Percentiles rank a stretch among this genome's conserved stretches.
phyloP scores from a whole-genome alignment of 257 asterid genomes.

The Plantago elongata region DNA sequence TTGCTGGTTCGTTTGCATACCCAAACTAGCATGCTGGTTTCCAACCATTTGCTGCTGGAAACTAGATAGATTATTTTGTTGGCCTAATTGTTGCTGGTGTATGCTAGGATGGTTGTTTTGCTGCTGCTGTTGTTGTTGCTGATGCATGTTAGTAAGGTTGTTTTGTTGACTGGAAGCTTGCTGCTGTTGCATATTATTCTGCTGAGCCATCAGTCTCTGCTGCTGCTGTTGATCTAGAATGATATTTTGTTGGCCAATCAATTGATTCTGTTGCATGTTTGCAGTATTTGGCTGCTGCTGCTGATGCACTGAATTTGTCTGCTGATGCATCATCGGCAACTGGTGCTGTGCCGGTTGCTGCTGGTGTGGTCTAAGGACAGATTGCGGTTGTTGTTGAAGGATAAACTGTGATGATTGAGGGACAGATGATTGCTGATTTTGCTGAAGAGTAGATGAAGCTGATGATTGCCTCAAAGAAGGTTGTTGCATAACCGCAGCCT shows the following conservation, averaged over 20 bases:
- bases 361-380: slow-evolving; percentile 79
- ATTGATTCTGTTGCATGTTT: slow-evolving; percentile 72
- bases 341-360: slow-evolving; percentile 49
- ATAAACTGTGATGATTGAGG: slow-evolving; percentile 71
- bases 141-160: slow-evolving; percentile 52
- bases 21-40: slow-evolving; percentile 58
- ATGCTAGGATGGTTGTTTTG: slow-evolving; percentile 67
- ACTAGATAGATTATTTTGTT: slow-evolving; percentile 64
- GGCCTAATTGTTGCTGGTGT: slow-evolving; percentile 72
- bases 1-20: slow-evolving; percentile 63
- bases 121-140: slow-evolving; percentile 78
- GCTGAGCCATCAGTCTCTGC: slow-evolving; percentile 84
- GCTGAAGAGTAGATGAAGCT: slow-evolving; percentile 59
- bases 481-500: slow-evolving; percentile 74
- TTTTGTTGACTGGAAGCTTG: slow-evolving; percentile 17
- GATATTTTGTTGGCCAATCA: slow-evolving; percentile 61
- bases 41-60: slow-evolving; percentile 84
- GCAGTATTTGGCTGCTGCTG: slow-evolving; percentile 61
- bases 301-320: slow-evolving; percentile 61
- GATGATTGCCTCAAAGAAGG: slow-evolving; percentile 68
- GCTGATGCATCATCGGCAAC: slow-evolving; percentile 55
- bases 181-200: slow-evolving; percentile 52
- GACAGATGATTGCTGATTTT: slow-evolving; percentile 70
- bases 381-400: slow-evolving; percentile 81
- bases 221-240: slow-evolving; percentile 46